Evolutionary conservation across 495 filamentous ascomycete genomes (phyloP).

Genomic region (Polyplosphaeria fusca): DNA sequence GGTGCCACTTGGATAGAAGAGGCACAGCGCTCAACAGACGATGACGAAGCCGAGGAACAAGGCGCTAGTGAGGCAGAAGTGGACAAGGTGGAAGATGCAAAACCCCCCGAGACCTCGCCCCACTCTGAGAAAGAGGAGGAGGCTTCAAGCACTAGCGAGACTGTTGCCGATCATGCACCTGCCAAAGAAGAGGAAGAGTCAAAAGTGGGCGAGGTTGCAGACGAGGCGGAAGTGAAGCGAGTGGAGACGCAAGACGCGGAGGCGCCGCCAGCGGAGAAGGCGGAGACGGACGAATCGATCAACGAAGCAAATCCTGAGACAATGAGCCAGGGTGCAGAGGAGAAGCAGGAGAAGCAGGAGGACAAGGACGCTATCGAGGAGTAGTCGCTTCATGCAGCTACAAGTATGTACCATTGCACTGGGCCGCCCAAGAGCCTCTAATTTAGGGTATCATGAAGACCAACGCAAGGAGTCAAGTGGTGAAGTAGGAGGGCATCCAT

Average conservation of each 20-base stretch:
- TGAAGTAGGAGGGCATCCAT: no score
- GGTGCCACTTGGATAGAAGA: no score
- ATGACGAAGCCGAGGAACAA: conserved; percentile 10
- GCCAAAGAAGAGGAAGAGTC: not conserved
- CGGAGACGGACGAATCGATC: conserved; percentile 10
- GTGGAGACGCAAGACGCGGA: conserved; percentile 7
- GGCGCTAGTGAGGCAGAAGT: not conserved
- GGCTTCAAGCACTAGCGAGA: not conserved
- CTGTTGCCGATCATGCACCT: not conserved
- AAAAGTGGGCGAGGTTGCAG: not conserved
- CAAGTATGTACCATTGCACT: no score
- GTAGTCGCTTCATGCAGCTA: not conserved
- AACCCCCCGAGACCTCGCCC: not conserved
- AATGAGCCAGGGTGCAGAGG: not conserved
- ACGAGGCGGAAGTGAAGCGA: conserved; percentile 13
- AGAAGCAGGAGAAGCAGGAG: not conserved
- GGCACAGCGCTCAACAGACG: not conserved
- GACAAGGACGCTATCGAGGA: not conserved
- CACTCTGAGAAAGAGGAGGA: not conserved
- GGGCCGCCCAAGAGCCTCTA: no score
- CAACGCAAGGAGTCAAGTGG: no score
- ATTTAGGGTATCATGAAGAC: no score
- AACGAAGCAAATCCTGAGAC: not conserved
- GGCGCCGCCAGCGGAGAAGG: conserved; percentile 5
- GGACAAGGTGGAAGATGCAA: conserved; percentile 2